Conservation (phyloP, 129 eudicot genomes). For the Kitagawia praeruptora region DNA sequence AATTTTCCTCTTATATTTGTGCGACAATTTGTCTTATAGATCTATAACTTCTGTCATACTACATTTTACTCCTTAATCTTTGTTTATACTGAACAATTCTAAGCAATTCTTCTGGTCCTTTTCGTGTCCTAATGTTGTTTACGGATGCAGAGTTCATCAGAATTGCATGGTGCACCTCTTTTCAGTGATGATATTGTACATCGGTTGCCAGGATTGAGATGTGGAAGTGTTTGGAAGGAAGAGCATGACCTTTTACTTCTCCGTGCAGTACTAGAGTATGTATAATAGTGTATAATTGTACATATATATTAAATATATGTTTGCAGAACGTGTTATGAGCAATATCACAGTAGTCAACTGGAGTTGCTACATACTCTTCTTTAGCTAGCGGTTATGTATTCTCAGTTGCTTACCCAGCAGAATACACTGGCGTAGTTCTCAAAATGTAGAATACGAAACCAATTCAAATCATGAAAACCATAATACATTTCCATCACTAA, state of each 20-base stretch:
- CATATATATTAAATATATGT: not conserved
- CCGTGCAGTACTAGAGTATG: conserved; percentile 82
- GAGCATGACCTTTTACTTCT: conserved; percentile 67
- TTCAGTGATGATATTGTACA: conserved; percentile 56
- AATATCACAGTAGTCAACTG: not conserved
- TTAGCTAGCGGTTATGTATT: no score
- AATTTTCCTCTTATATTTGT: not conserved
- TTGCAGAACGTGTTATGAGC: not conserved
- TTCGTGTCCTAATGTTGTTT: not conserved
- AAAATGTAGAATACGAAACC: no score
- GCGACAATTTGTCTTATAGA: not conserved
- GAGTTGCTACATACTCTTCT: no score
- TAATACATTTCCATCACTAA: no score
- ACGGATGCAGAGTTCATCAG: conserved; percentile 51
- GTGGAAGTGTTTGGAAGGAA: conserved; percentile 78
- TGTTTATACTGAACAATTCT: not conserved
- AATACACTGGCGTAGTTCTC: no score
- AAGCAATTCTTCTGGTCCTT: not conserved
- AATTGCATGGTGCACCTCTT: conserved; percentile 34
- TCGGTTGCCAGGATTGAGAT: conserved; percentile 63
- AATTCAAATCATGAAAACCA: no score
- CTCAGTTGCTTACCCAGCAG: no score
- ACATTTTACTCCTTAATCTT: not conserved
- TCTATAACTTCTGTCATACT: not conserved
- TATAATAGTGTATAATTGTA: not conserved